Conservation (phyloP, 2,329 filamentous ascomycete genomes). For the Paecilomyces formosus region DNA sequence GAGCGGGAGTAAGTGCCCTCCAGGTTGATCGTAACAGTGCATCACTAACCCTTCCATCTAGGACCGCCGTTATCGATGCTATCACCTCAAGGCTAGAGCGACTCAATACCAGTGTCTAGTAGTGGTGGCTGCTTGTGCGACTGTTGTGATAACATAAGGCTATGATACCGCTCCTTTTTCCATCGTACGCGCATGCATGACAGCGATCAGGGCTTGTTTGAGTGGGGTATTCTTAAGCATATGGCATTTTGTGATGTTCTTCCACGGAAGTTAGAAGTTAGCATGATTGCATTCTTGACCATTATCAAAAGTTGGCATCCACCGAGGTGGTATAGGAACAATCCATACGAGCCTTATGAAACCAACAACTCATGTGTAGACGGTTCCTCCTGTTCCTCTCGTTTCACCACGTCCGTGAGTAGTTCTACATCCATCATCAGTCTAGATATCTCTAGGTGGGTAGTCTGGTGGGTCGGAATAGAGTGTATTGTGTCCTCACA, state of each 20-base stretch:
- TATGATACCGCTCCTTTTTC: neutral
- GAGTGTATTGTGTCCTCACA: neutral
- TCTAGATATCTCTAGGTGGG: too few relatives aligned
- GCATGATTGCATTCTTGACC: neutral
- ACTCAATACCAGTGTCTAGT: slow-evolving; percentile 26
- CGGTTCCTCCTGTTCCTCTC: neutral
- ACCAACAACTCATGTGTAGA: neutral
- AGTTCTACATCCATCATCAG: neutral
- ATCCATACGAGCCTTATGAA: neutral
- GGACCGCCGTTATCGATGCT: slow-evolving; percentile 36
- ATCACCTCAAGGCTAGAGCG: slow-evolving; percentile 35
- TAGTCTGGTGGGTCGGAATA: neutral
- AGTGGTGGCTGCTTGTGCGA: neutral
- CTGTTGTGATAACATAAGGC: neutral
- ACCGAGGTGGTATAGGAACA: neutral
- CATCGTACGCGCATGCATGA: neutral
- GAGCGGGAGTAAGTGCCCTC: slow-evolving; percentile 37
- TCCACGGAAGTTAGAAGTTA: neutral
- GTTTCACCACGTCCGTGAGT: neutral
- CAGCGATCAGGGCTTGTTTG: neutral
- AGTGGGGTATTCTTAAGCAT: neutral
- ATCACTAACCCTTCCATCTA: slow-evolving; percentile 12
- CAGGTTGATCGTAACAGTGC: neutral
- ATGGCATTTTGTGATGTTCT: neutral
- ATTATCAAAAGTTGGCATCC: neutral